A percentile compares a stretch with the other conserved stretches of the same genome.
These are phyloP conservation scores for Eimeria praecox DNA, from an alignment of 169 alveolate species.

Conservation along the genomic window DNA sequence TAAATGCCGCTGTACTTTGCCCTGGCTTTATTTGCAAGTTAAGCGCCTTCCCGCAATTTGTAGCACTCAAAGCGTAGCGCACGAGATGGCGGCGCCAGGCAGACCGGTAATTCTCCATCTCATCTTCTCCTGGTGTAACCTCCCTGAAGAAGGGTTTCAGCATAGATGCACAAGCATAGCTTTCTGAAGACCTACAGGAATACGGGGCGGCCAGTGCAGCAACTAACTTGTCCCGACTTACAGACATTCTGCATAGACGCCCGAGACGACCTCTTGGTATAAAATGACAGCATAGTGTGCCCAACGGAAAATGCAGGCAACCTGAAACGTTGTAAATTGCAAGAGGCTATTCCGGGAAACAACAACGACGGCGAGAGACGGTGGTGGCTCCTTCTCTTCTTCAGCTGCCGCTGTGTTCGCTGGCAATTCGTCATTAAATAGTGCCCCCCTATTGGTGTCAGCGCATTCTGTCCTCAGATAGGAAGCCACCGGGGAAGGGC, in stretches of 20 bases:
- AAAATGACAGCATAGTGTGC: constrained; percentile 34
- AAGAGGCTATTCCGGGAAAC: constrained; percentile 13
- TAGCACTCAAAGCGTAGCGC: constrained; percentile 38
- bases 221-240: background rate
- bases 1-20: background rate
- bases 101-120: constrained; percentile 5
- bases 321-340: constrained; percentile 58
- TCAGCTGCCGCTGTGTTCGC: background rate
- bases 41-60: background rate
- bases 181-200: background rate
- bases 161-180: background rate
- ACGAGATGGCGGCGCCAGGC: constrained; percentile 72
- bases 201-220: background rate
- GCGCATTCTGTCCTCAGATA: background rate
- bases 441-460: background rate
- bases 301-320: constrained; percentile 61
- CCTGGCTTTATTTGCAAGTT: background rate
- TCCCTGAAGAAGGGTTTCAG: constrained; percentile 1
- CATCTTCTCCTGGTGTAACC: constrained; percentile 28
- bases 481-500: constrained; percentile 15
- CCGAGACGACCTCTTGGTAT: constrained; percentile 66
- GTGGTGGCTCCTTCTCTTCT: constrained; percentile 34
- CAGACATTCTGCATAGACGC: constrained; percentile 73
- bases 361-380: constrained; percentile 9
- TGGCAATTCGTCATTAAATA: background rate